phyloP scores from a whole-genome alignment of 2,329 filamentous ascomycete genomes.

The Cladosporium sp. region DNA sequence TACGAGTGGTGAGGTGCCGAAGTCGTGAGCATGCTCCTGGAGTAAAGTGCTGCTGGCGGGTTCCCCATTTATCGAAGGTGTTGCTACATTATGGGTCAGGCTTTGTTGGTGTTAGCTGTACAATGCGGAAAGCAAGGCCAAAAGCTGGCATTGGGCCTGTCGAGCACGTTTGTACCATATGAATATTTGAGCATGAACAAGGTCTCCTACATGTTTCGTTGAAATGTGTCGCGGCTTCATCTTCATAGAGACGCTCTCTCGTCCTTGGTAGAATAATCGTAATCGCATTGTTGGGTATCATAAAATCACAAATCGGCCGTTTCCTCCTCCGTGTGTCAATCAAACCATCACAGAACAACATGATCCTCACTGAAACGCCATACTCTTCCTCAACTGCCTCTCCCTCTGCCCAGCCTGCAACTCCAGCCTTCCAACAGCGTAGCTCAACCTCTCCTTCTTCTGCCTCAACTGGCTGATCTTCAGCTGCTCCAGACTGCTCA shows the following conservation, averaged over 20 bases:
- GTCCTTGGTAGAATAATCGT: not conserved
- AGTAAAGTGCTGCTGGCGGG: not conserved
- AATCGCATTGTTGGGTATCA: conserved; percentile 20
- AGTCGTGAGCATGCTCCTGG: not conserved
- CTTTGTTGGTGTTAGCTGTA: not conserved
- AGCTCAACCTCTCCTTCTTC: conserved; percentile 82
- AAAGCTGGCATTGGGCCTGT: not conserved
- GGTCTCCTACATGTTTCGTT: not conserved
- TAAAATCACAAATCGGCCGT: conserved; percentile 10
- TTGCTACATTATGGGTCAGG: not conserved
- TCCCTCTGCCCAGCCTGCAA: conserved; percentile 79
- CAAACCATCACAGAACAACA: not conserved
- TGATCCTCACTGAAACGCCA: conserved; percentile 52
- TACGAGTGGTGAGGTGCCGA: not conserved
- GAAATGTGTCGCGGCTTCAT: not conserved
- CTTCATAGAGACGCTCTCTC: not conserved
- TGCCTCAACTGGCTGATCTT: conserved; percentile 71
- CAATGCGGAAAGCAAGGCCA: not conserved
- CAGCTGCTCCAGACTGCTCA: conserved; percentile 53
- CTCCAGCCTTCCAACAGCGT: conserved; percentile 82
- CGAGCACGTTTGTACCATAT: no score
- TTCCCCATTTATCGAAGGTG: not conserved
- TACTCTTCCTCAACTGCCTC: conserved; percentile 71
- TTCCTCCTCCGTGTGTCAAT: not conserved
- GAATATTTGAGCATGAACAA: no score